A percentile compares a stretch with the other conserved stretches of the same genome.
Conservation (phyloP, 164 flowering plant species). For the Piper betle region DNA sequence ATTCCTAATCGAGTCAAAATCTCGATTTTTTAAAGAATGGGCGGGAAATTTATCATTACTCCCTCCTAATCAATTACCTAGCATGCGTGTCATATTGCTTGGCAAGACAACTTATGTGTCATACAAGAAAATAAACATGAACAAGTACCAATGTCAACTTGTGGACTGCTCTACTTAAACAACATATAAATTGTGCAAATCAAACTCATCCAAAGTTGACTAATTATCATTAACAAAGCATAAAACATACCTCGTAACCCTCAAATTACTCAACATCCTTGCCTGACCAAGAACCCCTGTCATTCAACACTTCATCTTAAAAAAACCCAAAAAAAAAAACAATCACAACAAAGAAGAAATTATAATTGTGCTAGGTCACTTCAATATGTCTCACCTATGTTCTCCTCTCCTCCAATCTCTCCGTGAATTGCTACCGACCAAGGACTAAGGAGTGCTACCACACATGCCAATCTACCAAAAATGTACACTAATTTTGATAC, state of each 20-base stretch:
- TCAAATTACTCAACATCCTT: background rate
- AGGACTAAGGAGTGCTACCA: background rate
- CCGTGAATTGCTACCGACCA: slow-evolving; percentile 6
- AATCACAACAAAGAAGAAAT: background rate
- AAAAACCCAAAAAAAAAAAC: background rate
- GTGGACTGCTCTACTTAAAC: background rate
- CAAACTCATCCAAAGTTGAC: background rate
- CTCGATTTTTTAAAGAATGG: too few relatives aligned
- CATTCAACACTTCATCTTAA: background rate
- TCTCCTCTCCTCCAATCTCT: slow-evolving; percentile 1
- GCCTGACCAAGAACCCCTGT: background rate
- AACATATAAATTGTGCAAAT: background rate
- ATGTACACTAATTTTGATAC: background rate
- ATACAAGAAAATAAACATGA: too few relatives aligned
- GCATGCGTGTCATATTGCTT: too few relatives aligned
- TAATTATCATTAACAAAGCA: too few relatives aligned
- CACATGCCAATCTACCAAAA: background rate
- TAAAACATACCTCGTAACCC: background rate
- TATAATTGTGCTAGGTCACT: too few relatives aligned
- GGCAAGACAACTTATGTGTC: too few relatives aligned
- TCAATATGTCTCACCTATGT: background rate
- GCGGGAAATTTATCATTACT: too few relatives aligned
- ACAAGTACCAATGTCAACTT: background rate
- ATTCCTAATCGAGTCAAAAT: too few relatives aligned
- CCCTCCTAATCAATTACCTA: too few relatives aligned